Evolutionary conservation across 257 asterid genomes (phyloP).

Genomic region (Solanum sparsipilum): DNA sequence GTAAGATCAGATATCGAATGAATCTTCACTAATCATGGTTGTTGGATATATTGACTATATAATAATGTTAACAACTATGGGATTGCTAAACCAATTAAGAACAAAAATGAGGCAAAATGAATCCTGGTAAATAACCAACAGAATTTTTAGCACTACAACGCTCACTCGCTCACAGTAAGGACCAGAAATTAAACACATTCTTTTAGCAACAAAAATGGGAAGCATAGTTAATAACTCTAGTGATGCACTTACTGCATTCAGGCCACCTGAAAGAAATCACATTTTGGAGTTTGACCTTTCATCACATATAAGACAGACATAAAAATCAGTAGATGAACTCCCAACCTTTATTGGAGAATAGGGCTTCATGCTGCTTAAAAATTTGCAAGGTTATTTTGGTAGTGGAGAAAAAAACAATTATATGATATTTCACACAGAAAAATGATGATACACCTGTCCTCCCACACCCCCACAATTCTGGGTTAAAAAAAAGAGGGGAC

Average conservation of each 20-base stretch:
- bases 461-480: background rate
- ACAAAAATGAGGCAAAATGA: background rate
- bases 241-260: background rate
- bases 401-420: background rate
- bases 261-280: background rate
- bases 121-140: background rate
- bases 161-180: background rate
- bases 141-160: background rate
- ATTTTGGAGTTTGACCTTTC: background rate
- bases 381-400: background rate
- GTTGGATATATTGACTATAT: background rate
- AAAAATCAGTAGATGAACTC: background rate
- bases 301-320: background rate
- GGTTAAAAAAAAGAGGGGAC: background rate
- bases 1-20: conserved; percentile 23
- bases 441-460: background rate
- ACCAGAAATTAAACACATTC: background rate
- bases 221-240: background rate
- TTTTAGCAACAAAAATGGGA: background rate
- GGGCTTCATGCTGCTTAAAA: background rate
- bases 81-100: background rate
- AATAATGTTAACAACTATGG: background rate
- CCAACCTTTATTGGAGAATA: background rate
- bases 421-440: background rate
- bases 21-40: background rate